These are phyloP conservation scores for Lasiosphaeria miniovina DNA, from an alignment of 495 filamentous ascomycete genomes.

Conservation along the genomic window DNA sequence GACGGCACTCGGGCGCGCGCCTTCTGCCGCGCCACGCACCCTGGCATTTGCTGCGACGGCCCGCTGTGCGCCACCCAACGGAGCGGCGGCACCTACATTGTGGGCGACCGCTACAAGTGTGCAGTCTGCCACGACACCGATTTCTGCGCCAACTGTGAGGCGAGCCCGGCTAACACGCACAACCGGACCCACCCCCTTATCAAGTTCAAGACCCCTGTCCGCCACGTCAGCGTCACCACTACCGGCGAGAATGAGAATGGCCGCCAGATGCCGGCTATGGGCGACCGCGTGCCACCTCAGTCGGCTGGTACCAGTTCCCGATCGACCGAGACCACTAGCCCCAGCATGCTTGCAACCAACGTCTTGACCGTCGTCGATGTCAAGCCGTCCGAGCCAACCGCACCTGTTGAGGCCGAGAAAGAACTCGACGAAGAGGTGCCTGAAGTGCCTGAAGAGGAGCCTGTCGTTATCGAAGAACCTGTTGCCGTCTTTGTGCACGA, in stretches of 20 bases:
- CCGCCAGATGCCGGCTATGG: constrained; percentile 59
- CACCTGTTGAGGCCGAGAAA: constrained; percentile 24
- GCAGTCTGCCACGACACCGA: constrained; percentile 95
- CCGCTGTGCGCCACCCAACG: constrained; percentile 71
- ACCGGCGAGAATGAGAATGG: constrained; percentile 69
- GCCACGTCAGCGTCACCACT: constrained; percentile 84
- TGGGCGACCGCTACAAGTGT: constrained; percentile 91
- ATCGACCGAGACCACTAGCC: constrained; percentile 48
- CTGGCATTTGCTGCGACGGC: constrained; percentile 92
- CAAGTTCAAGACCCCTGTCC: constrained; percentile 93
- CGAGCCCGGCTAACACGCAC: constrained; percentile 76
- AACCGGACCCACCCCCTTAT: constrained; percentile 94
- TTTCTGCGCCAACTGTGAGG: constrained; percentile 94
- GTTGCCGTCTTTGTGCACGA: constrained; percentile 79
- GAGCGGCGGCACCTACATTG: constrained; percentile 62
- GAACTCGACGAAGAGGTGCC: constrained; percentile 27
- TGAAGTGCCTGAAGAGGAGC: constrained; percentile 23
- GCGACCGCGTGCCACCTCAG: constrained; percentile 50
- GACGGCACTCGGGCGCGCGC: constrained; percentile 28
- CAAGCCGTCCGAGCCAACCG: constrained; percentile 51
- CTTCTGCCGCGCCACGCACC: constrained; percentile 56
- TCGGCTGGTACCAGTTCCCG: constrained; percentile 36
- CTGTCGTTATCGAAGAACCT: constrained; percentile 38
- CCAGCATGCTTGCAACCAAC: constrained; percentile 56
- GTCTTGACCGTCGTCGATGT: constrained; percentile 73